Conservation (phyloP, 2,329 filamentous ascomycete species). For the Pseudogymnoascus sp. region DNA sequence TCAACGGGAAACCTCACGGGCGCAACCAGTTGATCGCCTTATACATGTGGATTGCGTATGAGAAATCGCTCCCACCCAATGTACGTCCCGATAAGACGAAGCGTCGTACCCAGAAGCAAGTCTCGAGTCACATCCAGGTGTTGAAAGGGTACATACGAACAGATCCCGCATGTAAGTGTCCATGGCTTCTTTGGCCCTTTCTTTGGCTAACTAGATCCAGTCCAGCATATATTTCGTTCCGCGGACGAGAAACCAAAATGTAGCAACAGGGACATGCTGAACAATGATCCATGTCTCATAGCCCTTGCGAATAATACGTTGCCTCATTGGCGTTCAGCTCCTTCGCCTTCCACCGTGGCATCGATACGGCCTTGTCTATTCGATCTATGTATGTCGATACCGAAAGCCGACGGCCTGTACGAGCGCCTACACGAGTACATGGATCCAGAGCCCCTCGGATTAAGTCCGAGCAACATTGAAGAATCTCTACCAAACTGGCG, state of each 20-base stretch:
- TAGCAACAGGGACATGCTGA: conserved; percentile 50
- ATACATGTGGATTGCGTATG: conserved; percentile 50
- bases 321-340: conserved; percentile 50
- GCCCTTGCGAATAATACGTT: conserved; percentile 47
- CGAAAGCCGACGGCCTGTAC: conserved; percentile 49
- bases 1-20: conserved; percentile 54
- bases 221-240: conserved; percentile 33
- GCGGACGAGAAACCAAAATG: conserved; percentile 45
- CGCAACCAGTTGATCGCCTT: conserved; percentile 64
- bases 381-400: conserved; percentile 49
- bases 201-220: background rate
- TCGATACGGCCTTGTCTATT: conserved; percentile 16
- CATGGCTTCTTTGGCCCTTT: background rate
- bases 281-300: conserved; percentile 54
- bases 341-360: conserved; percentile 30
- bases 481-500: conserved; percentile 51
- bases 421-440: conserved; percentile 28
- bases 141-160: conserved; percentile 58
- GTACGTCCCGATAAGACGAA: conserved; percentile 38
- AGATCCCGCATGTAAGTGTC: conserved; percentile 52
- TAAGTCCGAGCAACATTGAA: background rate
- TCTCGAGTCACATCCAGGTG: conserved; percentile 64
- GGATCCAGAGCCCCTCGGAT: background rate
- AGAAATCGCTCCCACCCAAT: conserved; percentile 35
- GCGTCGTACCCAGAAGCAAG: conserved; percentile 47